These are phyloP conservation scores for Entomortierella parvispora DNA, from an alignment of 192 early-diverging fungal genomes.

Conservation along the genomic window DNA sequence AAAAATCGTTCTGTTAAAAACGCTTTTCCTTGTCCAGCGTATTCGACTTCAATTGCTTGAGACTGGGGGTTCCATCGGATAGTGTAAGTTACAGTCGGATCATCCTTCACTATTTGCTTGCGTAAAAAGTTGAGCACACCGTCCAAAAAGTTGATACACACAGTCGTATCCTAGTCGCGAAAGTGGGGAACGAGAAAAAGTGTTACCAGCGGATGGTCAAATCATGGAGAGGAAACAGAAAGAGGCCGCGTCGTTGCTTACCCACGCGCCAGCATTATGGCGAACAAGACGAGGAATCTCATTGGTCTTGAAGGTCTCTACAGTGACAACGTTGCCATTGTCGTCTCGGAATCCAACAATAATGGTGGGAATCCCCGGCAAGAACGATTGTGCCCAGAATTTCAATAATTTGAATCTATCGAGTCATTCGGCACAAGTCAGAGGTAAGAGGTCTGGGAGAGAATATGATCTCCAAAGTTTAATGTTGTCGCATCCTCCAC, in stretches of 20 bases:
- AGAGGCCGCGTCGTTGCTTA: conserved; percentile 45
- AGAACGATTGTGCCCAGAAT: conserved; percentile 94
- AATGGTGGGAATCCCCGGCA: conserved; percentile 85
- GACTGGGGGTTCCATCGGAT: conserved; percentile 58
- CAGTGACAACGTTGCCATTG: conserved; percentile 62
- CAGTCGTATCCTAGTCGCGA: conserved; percentile 66
- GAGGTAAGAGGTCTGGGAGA: neutral
- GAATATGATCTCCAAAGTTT: too few relatives aligned
- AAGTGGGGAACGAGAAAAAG: neutral
- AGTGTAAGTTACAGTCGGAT: conserved; percentile 55
- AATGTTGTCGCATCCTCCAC: too few relatives aligned
- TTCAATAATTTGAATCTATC: conserved; percentile 87
- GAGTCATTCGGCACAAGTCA: too few relatives aligned
- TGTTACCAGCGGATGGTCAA: neutral
- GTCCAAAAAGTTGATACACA: conserved; percentile 89
- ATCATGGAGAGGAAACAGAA: neutral
- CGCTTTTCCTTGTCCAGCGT: conserved; percentile 16
- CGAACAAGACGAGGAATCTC: conserved; percentile 86
- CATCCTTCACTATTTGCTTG: conserved; percentile 49
- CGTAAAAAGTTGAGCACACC: conserved; percentile 65
- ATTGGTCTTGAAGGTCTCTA: conserved; percentile 78
- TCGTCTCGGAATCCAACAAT: conserved; percentile 90
- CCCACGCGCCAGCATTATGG: conserved; percentile 76
- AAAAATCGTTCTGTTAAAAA: conserved; percentile 62
- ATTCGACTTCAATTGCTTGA: conserved; percentile 51